These are phyloP conservation scores for Puccinia hordei DNA, from an alignment of 1,284 basidiomycete genomes.

Conservation along the genomic window DNA sequence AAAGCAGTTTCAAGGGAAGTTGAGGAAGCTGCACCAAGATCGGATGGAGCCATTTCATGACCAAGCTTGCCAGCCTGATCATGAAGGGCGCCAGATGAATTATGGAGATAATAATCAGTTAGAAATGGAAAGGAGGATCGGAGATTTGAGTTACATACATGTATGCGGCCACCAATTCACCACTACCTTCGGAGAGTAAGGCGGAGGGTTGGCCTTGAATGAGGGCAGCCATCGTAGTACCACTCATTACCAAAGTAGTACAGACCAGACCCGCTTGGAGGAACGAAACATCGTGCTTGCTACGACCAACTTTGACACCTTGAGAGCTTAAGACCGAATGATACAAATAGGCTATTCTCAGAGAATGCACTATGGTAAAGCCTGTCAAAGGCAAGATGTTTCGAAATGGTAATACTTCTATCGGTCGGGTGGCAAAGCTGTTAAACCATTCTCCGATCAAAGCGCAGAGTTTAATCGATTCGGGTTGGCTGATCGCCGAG, in stretches of 20 bases:
- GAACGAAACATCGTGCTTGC: conserved; percentile 20
- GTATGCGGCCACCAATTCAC: conserved; percentile 37
- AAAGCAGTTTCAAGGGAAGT: conserved; percentile 32
- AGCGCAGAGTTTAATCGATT: conserved; percentile 24
- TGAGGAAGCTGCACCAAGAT: conserved; percentile 21
- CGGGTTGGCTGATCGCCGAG: conserved; percentile 8
- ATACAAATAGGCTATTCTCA: conserved; percentile 42
- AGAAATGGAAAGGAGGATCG: neutral
- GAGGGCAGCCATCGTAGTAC: conserved; percentile 47
- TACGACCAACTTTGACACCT: conserved; percentile 15
- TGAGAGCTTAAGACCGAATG: conserved; percentile 31
- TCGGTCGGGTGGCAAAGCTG: conserved; percentile 12
- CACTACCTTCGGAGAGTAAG: conserved; percentile 14
- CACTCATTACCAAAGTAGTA: conserved; percentile 42
- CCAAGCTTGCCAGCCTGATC: conserved; percentile 19
- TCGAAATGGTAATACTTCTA: conserved; percentile 18
- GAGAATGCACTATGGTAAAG: conserved; percentile 33
- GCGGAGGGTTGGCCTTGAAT: conserved; percentile 34
- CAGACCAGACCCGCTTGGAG: conserved; percentile 41
- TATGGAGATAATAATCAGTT: neutral
- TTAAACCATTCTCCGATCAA: conserved; percentile 29
- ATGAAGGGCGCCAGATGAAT: neutral
- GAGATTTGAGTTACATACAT: conserved; percentile 7
- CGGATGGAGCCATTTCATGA: conserved; percentile 49
- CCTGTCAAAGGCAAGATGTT: conserved; percentile 12